Evolutionary conservation across 805 yeast genomes (phyloP).

Genomic region (Ogataea pilisensis): DNA sequence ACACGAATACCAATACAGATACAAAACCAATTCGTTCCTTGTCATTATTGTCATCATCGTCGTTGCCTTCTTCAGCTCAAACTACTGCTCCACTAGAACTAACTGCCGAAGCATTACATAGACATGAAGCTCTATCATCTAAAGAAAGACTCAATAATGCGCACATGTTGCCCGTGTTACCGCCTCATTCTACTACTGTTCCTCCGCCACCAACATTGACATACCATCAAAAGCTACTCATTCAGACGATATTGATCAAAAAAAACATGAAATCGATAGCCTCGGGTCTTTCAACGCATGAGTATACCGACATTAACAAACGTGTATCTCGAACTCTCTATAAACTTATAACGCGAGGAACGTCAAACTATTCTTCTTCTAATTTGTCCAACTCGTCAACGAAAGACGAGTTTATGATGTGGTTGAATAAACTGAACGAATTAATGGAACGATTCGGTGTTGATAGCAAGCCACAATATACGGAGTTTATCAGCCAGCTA

Average conservation of each 20-base stretch:
- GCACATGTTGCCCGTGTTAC: not conserved
- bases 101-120: not conserved
- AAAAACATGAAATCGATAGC: constrained; percentile 41
- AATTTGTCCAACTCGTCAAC: not conserved
- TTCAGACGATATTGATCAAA: constrained; percentile 56
- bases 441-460: constrained; percentile 27
- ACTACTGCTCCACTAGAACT: not conserved
- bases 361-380: too few species aligned
- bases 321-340: constrained; percentile 59
- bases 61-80: too few species aligned
- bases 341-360: constrained; percentile 20
- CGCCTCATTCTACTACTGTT: not conserved
- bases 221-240: constrained; percentile 45
- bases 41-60: too few species aligned
- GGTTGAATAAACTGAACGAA: constrained; percentile 28
- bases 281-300: constrained; percentile 15
- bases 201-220: constrained; percentile 2
- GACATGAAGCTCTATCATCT: not conserved
- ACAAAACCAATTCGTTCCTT: too few species aligned
- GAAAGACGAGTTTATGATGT: constrained; percentile 14
- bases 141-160: not conserved
- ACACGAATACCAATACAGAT: too few species aligned
- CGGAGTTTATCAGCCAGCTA: constrained; percentile 15
- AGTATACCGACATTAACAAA: constrained; percentile 59
- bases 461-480: constrained; percentile 7